A percentile compares a stretch with the other conserved stretches of the same genome.
These are phyloP conservation scores for Grammothele lineata DNA, from an alignment of 768 basidiomycete species.

Conservation along the genomic window DNA sequence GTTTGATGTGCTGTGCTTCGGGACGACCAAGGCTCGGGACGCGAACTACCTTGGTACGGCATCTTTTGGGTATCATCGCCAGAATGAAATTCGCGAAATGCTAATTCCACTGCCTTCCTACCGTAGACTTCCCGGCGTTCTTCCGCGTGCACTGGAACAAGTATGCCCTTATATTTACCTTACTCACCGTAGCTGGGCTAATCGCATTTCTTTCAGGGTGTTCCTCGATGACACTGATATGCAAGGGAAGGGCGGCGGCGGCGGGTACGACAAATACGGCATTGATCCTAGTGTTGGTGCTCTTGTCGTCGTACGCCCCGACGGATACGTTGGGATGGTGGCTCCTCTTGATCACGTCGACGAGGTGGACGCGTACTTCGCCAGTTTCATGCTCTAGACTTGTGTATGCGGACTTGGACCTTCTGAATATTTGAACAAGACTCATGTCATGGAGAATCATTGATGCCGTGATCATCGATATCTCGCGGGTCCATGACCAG, in stretches of 20 bases:
- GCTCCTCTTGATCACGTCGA: conserved; percentile 39
- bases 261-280: conserved; percentile 54
- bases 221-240: conserved; percentile 53
- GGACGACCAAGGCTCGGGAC: conserved; percentile 1
- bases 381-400: conserved; percentile 39
- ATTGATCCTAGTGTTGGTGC: conserved; percentile 40
- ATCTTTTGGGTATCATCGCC: conserved; percentile 14
- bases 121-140: conserved; percentile 38
- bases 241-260: conserved; percentile 43
- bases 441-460: too few species aligned
- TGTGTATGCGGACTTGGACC: too few species aligned
- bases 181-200: background rate
- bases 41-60: conserved; percentile 9
- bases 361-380: conserved; percentile 43
- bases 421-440: too few species aligned
- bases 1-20: conserved; percentile 16
- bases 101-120: too few species aligned
- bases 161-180: conserved; percentile 28
- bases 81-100: conserved; percentile 3
- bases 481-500: too few species aligned
- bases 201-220: conserved; percentile 34
- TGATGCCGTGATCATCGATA: too few species aligned
- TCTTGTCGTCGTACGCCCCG: conserved; percentile 53
- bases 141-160: conserved; percentile 56
- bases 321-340: conserved; percentile 60